A percentile compares a stretch with the other conserved stretches of the same genome.
These are phyloP conservation scores for Aureobasidium sp. DNA, from an alignment of 2,329 filamentous ascomycete species.

Conservation along the genomic window DNA sequence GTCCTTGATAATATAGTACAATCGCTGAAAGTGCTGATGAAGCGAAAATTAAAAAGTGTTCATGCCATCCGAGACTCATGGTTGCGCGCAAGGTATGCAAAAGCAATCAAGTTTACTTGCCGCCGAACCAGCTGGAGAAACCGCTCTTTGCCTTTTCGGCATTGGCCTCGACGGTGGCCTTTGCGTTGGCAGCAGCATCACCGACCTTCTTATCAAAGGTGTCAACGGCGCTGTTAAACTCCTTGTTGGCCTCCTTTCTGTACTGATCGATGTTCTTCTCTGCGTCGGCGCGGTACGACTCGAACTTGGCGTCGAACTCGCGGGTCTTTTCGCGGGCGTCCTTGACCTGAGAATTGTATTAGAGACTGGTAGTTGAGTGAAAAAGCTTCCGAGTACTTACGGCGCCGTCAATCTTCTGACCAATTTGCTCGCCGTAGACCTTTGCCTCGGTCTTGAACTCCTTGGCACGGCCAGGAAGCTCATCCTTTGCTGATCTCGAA, in stretches of 20 bases:
- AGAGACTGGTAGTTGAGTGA: background rate
- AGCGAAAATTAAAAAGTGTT: background rate
- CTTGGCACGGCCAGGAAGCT: slow-evolving; percentile 56
- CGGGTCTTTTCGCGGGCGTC: slow-evolving; percentile 44
- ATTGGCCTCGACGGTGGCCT: slow-evolving; percentile 46
- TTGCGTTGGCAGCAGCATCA: slow-evolving; percentile 16
- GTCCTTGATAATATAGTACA: slow-evolving; percentile 1
- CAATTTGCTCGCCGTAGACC: slow-evolving; percentile 34
- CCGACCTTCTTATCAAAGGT: slow-evolving; percentile 73
- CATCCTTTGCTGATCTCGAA: slow-evolving; percentile 57
- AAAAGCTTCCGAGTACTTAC: slow-evolving; percentile 38
- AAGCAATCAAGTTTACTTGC: slow-evolving; percentile 20
- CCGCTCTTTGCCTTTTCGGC: slow-evolving; percentile 77
- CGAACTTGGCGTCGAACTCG: slow-evolving; percentile 57
- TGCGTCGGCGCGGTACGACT: slow-evolving; percentile 46
- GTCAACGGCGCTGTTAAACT: slow-evolving; percentile 54
- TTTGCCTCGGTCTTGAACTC: slow-evolving; percentile 53
- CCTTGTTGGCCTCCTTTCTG: slow-evolving; percentile 54
- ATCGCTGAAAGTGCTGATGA: slow-evolving; percentile 13
- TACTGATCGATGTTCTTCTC: slow-evolving; percentile 56
- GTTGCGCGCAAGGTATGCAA: background rate
- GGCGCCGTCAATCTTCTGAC: slow-evolving; percentile 59
- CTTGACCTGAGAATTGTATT: slow-evolving; percentile 16
- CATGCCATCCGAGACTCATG: slow-evolving; percentile 10
- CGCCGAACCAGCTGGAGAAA: slow-evolving; percentile 73